Conservation (phyloP, 2,329 filamentous ascomycete genomes). For the Cercospora nicotianae region DNA sequence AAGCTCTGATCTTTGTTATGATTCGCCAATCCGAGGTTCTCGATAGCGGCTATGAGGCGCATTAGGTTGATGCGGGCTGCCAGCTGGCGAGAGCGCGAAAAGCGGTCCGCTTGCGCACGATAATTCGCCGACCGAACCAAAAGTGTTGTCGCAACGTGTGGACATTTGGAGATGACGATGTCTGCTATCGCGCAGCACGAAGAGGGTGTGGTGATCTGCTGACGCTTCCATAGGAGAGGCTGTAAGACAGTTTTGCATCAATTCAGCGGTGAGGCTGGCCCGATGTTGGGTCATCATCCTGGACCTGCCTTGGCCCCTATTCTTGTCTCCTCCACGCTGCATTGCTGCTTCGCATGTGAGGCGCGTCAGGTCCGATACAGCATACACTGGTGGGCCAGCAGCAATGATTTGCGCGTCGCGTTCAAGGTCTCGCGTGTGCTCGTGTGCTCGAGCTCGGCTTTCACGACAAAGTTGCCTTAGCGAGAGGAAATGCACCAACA, state of each 20-base stretch:
- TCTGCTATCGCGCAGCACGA: not conserved
- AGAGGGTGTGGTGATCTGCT: slow-evolving; percentile 11
- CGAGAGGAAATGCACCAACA: not conserved
- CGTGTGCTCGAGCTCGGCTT: not conserved
- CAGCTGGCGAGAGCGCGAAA: slow-evolving; percentile 2
- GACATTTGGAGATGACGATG: not conserved
- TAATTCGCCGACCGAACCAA: slow-evolving; percentile 9
- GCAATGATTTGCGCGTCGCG: not conserved
- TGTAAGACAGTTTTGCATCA: not conserved
- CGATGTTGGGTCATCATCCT: not conserved
- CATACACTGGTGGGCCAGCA: not conserved
- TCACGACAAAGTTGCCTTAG: not conserved
- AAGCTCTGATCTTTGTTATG: not conserved
- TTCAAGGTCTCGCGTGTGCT: not conserved
- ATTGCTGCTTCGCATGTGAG: not conserved
- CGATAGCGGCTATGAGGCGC: slow-evolving; percentile 8
- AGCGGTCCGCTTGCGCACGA: slow-evolving; percentile 1
- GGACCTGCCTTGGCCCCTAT: not conserved
- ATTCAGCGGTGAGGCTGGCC: not conserved
- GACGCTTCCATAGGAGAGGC: not conserved
- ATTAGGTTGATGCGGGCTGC: slow-evolving; percentile 1
- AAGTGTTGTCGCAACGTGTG: not conserved
- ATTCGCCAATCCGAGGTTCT: not conserved
- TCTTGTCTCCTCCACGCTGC: not conserved
- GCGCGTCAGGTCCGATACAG: not conserved